Evolutionary conservation across 805 yeast species (phyloP).

Genomic region (Nakazawaea wyomingensis): DNA sequence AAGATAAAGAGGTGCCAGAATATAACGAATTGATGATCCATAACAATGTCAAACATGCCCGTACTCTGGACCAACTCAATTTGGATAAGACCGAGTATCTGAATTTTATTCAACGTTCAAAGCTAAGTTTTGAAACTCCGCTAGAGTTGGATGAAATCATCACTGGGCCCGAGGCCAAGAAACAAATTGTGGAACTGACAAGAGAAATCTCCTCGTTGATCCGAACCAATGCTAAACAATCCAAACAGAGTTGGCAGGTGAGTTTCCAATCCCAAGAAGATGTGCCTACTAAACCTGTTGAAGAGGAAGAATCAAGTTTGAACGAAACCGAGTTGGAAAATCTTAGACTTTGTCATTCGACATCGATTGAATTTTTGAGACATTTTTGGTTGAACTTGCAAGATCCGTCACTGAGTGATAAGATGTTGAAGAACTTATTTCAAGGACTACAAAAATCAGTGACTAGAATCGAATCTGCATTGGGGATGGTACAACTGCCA

Average conservation of each 20-base stretch:
- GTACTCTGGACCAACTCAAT: constrained; percentile 21
- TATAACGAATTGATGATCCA: constrained; percentile 43
- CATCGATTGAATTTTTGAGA: constrained; percentile 68
- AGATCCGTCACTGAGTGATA: constrained; percentile 26
- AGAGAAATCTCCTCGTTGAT: constrained; percentile 42
- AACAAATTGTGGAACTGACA: constrained; percentile 36
- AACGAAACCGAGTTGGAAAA: constrained; percentile 35
- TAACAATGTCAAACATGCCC: constrained; percentile 21
- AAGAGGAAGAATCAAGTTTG: constrained; percentile 9
- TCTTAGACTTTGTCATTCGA: constrained; percentile 58
- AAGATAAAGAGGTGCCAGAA: constrained; percentile 39
- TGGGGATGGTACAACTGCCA: not conserved
- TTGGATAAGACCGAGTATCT: constrained; percentile 19
- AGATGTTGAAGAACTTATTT: constrained; percentile 2
- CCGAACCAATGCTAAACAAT: constrained; percentile 50
- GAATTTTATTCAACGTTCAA: constrained; percentile 18
- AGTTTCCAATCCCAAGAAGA: constrained; percentile 27
- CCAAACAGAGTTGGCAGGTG: constrained; percentile 40
- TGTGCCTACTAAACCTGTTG: constrained; percentile 10
- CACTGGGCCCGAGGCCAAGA: constrained; percentile 19
- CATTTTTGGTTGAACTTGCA: constrained; percentile 67
- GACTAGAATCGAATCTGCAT: not conserved
- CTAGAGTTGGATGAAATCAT: constrained; percentile 24
- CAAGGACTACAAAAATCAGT: constrained; percentile 6
- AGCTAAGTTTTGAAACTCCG: constrained; percentile 17